Conservation (phyloP, 306 rosid genomes). For the Luffa aegyptiaca region DNA sequence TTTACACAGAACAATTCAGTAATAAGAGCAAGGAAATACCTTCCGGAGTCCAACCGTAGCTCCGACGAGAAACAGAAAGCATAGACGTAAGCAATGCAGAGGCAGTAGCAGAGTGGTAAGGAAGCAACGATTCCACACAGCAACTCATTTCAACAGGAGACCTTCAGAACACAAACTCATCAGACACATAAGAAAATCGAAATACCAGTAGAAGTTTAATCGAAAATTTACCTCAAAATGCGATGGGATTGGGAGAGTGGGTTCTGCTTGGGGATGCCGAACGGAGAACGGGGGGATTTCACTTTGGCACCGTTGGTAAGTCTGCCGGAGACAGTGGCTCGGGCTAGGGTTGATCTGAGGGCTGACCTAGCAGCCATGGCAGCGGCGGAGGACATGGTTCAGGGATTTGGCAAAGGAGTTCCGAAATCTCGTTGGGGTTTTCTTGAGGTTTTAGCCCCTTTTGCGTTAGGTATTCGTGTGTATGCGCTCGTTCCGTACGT, state of each 20-base stretch:
- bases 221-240: constrained; percentile 42
- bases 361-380: constrained; percentile 62
- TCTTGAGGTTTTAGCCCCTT: constrained; percentile 8
- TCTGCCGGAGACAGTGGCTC: constrained; percentile 25
- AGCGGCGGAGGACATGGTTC: constrained; percentile 51
- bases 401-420: neutral
- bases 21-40: constrained; percentile 31
- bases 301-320: constrained; percentile 34
- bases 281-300: constrained; percentile 33
- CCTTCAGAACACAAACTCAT: constrained; percentile 19
- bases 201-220: neutral
- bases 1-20: neutral
- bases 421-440: constrained; percentile 14
- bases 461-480: neutral
- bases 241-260: constrained; percentile 45
- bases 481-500: neutral
- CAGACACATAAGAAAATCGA: neutral
- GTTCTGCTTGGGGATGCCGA: constrained; percentile 42
- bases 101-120: constrained; percentile 81
- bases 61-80: constrained; percentile 69
- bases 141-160: constrained; percentile 68
- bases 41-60: constrained; percentile 74
- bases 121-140: constrained; percentile 79
- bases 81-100: constrained; percentile 84
- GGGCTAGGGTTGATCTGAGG: constrained; percentile 50